These are phyloP conservation scores for Misopates orontium DNA, from an alignment of 257 asterid species.

Conservation along the genomic window DNA sequence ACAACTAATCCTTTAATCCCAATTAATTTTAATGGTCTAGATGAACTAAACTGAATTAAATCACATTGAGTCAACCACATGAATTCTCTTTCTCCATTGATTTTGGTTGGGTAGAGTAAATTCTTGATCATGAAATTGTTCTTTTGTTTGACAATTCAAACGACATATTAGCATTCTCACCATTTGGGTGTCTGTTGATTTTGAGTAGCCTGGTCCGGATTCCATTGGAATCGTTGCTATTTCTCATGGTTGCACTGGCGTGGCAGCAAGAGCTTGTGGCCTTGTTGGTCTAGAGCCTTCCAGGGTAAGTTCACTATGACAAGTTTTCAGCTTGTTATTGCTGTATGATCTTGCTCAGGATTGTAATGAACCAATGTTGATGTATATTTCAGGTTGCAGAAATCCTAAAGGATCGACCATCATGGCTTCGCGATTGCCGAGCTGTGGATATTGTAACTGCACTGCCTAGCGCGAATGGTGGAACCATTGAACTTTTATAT, in stretches of 20 bases:
- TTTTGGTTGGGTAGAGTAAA: no score
- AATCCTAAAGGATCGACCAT: constrained; percentile 92
- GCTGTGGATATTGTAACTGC: constrained; percentile 74
- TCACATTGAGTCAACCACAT: no score
- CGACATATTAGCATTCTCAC: constrained; percentile 13
- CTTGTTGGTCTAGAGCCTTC: constrained; percentile 92
- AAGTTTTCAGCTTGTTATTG: background rate
- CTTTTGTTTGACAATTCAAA: constrained; percentile 3
- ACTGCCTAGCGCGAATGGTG: constrained; percentile 96
- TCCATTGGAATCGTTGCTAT: constrained; percentile 99
- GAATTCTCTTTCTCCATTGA: no score
- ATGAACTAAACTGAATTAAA: no score
- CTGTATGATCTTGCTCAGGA: background rate
- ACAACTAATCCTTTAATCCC: no score
- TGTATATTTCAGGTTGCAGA: constrained; percentile 68
- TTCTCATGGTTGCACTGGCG: constrained; percentile 98
- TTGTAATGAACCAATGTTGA: background rate
- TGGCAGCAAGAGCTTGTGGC: constrained; percentile 97
- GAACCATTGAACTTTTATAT: constrained; percentile 88
- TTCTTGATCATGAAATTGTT: no score
- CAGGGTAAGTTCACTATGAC: constrained; percentile 49
- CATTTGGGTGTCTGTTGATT: background rate
- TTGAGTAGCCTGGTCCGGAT: constrained; percentile 97
- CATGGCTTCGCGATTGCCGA: constrained; percentile 94
- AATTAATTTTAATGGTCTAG: no score